Evolutionary conservation across 352 stramenopile species (phyloP).

Genomic region (Globisporangium takayamanum): DNA sequence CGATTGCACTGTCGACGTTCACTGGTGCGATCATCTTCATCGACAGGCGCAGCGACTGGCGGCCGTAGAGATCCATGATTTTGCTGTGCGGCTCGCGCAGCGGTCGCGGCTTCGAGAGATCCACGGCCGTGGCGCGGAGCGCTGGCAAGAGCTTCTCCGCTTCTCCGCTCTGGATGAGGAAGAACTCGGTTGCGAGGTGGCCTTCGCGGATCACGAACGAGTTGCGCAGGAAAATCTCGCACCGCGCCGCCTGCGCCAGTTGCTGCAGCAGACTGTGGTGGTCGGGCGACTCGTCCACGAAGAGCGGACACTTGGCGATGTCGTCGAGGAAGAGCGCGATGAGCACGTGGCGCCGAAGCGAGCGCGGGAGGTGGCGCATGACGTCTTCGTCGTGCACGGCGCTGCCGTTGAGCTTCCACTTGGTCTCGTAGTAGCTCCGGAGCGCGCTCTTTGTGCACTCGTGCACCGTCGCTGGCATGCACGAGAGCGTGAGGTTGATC

Average conservation of each 20-base stretch:
- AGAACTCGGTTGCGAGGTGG: conserved; percentile 59
- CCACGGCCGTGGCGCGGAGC: conserved; percentile 6
- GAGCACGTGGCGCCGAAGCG: conserved; percentile 28
- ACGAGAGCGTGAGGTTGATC: conserved; percentile 54
- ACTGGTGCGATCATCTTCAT: neutral
- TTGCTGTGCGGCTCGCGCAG: neutral
- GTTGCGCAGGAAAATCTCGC: conserved; percentile 56
- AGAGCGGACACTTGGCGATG: conserved; percentile 26
- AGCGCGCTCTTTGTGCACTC: conserved; percentile 46
- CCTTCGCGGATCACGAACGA: conserved; percentile 50
- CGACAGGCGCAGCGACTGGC: neutral
- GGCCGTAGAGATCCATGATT: neutral
- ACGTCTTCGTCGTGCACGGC: conserved; percentile 45
- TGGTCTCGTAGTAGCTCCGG: conserved; percentile 60
- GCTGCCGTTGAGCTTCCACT: conserved; percentile 69
- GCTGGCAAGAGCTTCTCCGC: conserved; percentile 45
- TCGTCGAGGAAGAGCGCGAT: conserved; percentile 31
- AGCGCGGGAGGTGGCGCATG: conserved; percentile 36
- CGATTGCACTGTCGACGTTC: neutral
- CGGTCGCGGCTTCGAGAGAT: neutral
- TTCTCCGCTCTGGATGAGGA: conserved; percentile 55
- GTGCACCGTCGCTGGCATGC: conserved; percentile 26
- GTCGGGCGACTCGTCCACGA: conserved; percentile 10
- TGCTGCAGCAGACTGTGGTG: conserved; percentile 24
- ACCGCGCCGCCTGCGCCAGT: conserved; percentile 22